Conservation (phyloP, 495 filamentous ascomycete genomes). For the Penicillium antarcticum region DNA sequence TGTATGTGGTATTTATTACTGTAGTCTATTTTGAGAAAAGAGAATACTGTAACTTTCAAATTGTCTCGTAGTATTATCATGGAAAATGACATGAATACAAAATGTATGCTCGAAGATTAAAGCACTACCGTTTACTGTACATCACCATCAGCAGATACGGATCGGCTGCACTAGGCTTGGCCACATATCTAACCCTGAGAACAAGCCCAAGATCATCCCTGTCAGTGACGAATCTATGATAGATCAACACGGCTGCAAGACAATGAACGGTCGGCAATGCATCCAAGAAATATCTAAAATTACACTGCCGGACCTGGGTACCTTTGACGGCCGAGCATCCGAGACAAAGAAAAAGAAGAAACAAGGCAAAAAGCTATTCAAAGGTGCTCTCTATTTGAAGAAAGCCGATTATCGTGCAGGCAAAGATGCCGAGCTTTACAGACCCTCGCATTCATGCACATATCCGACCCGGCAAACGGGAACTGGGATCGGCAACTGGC, state of each 20-base stretch:
- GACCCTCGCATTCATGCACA: constrained; percentile 11
- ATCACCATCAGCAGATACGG: not conserved
- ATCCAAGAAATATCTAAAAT: constrained; percentile 4
- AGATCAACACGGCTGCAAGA: constrained; percentile 13
- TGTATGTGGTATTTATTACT: no score
- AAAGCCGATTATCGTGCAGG: not conserved
- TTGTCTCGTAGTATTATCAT: no score
- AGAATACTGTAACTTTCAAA: no score
- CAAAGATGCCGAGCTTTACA: constrained; percentile 6
- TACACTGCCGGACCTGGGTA: not conserved
- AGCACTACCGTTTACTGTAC: no score
- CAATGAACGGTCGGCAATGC: constrained; percentile 11
- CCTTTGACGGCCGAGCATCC: not conserved
- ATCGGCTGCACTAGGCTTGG: not conserved
- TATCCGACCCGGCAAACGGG: constrained; percentile 14
- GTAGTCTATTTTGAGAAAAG: no score
- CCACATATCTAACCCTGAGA: constrained; percentile 3
- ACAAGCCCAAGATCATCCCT: constrained; percentile 20
- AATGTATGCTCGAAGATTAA: no score
- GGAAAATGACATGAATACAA: no score
- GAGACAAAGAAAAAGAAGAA: constrained; percentile 5
- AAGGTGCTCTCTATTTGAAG: not conserved
- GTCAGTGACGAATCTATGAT: constrained; percentile 19
- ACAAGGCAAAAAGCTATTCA: constrained; percentile 2
- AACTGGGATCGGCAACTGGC: not conserved